Base-by-base conservation (phyloP, 192 early-diverging fungal species). In the Lunasporangiospora selenospora region DNA sequence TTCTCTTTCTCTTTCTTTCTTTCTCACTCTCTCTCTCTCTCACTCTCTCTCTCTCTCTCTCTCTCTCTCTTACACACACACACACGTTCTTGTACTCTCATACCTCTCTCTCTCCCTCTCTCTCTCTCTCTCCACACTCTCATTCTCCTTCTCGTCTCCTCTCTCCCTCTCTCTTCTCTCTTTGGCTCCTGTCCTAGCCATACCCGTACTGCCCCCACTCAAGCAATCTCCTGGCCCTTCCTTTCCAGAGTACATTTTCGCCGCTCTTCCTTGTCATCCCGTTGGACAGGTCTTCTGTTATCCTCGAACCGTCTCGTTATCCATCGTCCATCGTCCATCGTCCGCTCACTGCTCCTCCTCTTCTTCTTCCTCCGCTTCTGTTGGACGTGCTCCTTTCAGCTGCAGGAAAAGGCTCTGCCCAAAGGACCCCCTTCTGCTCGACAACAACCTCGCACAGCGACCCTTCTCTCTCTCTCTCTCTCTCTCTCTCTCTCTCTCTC, bases 41-140 rank as follows among this genome's bases (percentile, higher is more conserved):
- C 37, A 9, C 13, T 34, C 41, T 42, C 15, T 33, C n/a, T 37
- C 19, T 43, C 33, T 42, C 44, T 32, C 38, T 48, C 53, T 53
- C 39, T 34, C 34, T 58, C 30, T 40, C 19, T 47, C 13, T 24
- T 19, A n/a, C n/a, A n/a, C n/a, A n/a, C n/a, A n/a, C n/a, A n/a
- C n/a, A n/a, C n/a, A n/a, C n/a, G n/a, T 39, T 34, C 44, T 61
- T 62, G 15, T 54, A 37, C 41, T 54, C 49, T 60, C 30, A 16
- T 8, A 27, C 44, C 46, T 53, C 51, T 59, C n/a, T 10, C 47
- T 8, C 10, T 30, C 11, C 26, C 21, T 18, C 29, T 6, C 43
- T 23, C 44, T 38, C n/a, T 41, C 38, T 33, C 21, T 29, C 37
- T 48, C 41, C 27, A 4, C 29, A 34, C 33, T 3, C 15, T 12